Evolutionary conservation across 192 early-diverging fungal species (phyloP).

Genomic region (Podila clonocystis): DNA sequence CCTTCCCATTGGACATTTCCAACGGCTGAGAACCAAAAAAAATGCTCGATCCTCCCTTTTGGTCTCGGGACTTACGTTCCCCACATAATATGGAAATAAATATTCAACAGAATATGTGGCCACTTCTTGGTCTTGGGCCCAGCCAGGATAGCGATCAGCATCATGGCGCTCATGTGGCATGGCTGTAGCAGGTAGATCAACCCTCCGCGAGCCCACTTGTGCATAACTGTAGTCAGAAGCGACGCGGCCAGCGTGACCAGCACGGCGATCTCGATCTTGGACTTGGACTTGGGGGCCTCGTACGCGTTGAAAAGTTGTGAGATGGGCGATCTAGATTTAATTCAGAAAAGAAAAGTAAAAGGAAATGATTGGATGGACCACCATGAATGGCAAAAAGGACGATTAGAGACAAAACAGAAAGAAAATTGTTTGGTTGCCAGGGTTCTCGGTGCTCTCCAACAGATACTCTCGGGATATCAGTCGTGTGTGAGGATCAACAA

Average conservation of each 20-base stretch:
- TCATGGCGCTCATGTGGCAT: constrained; percentile 62
- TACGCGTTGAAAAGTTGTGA: constrained; percentile 31
- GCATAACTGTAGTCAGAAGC: constrained; percentile 46
- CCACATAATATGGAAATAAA: constrained; percentile 69
- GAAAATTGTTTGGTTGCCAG: too few species aligned
- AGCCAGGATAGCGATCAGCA: constrained; percentile 54
- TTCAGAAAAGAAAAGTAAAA: background rate
- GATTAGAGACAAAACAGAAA: too few species aligned
- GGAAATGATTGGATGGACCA: too few species aligned
- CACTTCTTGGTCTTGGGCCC: constrained; percentile 56
- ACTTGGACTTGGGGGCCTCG: constrained; percentile 23
- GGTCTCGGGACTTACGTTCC: constrained; percentile 45
- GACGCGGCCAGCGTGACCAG: constrained; percentile 52
- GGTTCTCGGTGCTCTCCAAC: too few species aligned
- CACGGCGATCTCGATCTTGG: constrained; percentile 43
- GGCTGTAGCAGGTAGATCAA: constrained; percentile 63
- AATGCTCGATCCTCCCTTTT: background rate
- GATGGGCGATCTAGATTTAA: constrained; percentile 32
- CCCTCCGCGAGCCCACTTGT: constrained; percentile 55
- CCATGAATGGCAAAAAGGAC: too few species aligned
- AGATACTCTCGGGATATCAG: too few species aligned
- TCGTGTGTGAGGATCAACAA: too few species aligned
- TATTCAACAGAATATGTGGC: constrained; percentile 58
- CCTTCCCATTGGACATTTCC: too few species aligned
- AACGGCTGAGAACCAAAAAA: background rate